These are phyloP conservation scores for Hyaloscypha hepaticicola DNA, from an alignment of 495 filamentous ascomycete species.

Conservation along the genomic window DNA sequence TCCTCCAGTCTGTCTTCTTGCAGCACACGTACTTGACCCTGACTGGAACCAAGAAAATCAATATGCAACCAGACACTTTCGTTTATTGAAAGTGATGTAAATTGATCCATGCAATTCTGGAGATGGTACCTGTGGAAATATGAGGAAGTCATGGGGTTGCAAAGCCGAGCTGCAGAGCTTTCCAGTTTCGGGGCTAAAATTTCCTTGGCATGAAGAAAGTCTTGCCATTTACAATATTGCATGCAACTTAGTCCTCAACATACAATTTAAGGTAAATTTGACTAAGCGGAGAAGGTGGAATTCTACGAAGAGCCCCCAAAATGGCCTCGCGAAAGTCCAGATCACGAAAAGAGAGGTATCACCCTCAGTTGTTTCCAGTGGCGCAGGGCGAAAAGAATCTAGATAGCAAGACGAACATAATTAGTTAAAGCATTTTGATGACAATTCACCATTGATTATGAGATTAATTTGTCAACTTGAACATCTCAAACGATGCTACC, in stretches of 20 bases:
- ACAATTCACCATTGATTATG: no score
- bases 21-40: constrained; percentile 4
- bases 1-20: not conserved
- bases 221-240: no score
- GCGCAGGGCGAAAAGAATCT: no score
- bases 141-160: not conserved
- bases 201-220: no score
- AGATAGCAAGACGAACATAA: no score
- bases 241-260: no score
- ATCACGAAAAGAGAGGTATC: not conserved
- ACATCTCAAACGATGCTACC: constrained; percentile 13
- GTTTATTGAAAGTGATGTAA: not conserved
- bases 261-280: no score
- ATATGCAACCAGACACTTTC: not conserved
- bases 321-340: not conserved
- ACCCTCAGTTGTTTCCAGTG: not conserved
- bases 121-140: no score
- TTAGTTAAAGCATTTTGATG: no score
- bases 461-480: constrained; percentile 6
- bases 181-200: no score
- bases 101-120: not conserved
- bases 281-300: not conserved
- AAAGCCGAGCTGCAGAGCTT: no score
- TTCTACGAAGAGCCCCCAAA: not conserved
- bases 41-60: constrained; percentile 1